Evolutionary conservation across 2,329 filamentous ascomycete species (phyloP).

Genomic region (Colletotrichum aenigma): DNA sequence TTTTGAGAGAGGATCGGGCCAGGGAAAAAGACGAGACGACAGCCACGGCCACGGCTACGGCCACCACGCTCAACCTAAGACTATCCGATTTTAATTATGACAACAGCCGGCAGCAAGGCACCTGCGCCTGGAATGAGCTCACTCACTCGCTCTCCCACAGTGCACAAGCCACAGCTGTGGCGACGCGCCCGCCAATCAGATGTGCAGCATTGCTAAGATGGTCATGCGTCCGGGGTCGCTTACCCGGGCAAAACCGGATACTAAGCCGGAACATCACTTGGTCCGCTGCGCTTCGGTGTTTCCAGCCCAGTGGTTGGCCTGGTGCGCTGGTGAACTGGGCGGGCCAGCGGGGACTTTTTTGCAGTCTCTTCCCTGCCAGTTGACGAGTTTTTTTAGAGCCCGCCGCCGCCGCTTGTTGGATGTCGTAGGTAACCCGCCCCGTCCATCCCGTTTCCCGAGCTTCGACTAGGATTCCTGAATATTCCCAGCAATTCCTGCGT

Average conservation of each 20-base stretch:
- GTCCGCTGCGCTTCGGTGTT: constrained; percentile 13
- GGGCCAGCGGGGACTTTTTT: background rate
- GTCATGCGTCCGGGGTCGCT: constrained; percentile 1
- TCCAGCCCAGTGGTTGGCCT: background rate
- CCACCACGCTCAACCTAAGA: constrained; percentile 16
- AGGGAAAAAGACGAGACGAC: constrained; percentile 28
- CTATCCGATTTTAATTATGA: constrained; percentile 44
- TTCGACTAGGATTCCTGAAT: background rate
- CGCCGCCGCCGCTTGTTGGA: background rate
- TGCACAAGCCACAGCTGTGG: constrained; percentile 37
- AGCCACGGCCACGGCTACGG: background rate
- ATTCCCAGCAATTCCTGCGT: background rate
- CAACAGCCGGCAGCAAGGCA: constrained; percentile 33
- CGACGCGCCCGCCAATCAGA: constrained; percentile 40
- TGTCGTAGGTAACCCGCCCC: background rate
- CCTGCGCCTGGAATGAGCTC: constrained; percentile 30
- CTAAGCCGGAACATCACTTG: constrained; percentile 10
- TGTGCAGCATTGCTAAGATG: constrained; percentile 17
- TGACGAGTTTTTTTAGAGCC: background rate
- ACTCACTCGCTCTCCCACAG: constrained; percentile 9
- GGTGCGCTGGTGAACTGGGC: background rate
- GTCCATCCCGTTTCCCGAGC: constrained; percentile 1
- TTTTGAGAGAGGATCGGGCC: constrained; percentile 23
- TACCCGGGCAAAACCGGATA: constrained; percentile 22
- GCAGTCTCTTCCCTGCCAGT: background rate